These are phyloP conservation scores for Microbotryum intermedium DNA, from an alignment of 1,284 basidiomycete species.

Conservation along the genomic window DNA sequence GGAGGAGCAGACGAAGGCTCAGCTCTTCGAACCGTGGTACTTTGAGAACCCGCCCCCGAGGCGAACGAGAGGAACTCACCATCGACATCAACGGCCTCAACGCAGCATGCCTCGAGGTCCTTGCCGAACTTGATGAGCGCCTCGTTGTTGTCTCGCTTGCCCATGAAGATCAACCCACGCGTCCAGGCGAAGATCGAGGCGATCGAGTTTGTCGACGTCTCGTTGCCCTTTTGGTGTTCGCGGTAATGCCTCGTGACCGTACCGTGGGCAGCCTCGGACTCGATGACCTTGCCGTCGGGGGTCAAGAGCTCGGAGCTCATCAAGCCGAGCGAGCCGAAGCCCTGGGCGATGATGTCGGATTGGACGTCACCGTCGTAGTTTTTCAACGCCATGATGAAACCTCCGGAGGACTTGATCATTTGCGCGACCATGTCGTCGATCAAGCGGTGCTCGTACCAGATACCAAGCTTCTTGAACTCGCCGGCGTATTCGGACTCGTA, in stretches of 20 bases:
- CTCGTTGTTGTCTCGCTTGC: slow-evolving; percentile 80
- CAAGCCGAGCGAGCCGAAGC: slow-evolving; percentile 85
- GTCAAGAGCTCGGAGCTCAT: slow-evolving; percentile 97
- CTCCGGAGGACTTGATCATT: slow-evolving; percentile 89
- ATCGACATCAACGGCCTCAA: slow-evolving; percentile 71
- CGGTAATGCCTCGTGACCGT: slow-evolving; percentile 66
- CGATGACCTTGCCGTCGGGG: slow-evolving; percentile 83
- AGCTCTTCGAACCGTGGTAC: too few species aligned
- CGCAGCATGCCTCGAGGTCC: slow-evolving; percentile 75
- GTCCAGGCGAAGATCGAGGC: slow-evolving; percentile 99
- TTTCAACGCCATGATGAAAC: slow-evolving; percentile 96
- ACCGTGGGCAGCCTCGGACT: slow-evolving; percentile 71
- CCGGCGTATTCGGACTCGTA: slow-evolving; percentile 59
- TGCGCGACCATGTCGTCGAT: slow-evolving; percentile 84
- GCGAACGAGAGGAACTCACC: background rate
- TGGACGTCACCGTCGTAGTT: slow-evolving; percentile 77
- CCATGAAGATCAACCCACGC: slow-evolving; percentile 83
- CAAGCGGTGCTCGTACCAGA: slow-evolving; percentile 93
- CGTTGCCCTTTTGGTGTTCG: slow-evolving; percentile 83
- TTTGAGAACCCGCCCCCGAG: too few species aligned
- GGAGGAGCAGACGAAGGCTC: too few species aligned
- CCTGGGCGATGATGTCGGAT: slow-evolving; percentile 53
- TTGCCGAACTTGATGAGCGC: slow-evolving; percentile 66
- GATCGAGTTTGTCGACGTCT: slow-evolving; percentile 96
- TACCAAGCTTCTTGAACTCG: slow-evolving; percentile 67